A percentile compares a stretch with the other conserved stretches of the same genome.
These are phyloP conservation scores for Dactylellina haptotyla DNA, from an alignment of 2,329 filamentous ascomycete species.

Conservation along the genomic window DNA sequence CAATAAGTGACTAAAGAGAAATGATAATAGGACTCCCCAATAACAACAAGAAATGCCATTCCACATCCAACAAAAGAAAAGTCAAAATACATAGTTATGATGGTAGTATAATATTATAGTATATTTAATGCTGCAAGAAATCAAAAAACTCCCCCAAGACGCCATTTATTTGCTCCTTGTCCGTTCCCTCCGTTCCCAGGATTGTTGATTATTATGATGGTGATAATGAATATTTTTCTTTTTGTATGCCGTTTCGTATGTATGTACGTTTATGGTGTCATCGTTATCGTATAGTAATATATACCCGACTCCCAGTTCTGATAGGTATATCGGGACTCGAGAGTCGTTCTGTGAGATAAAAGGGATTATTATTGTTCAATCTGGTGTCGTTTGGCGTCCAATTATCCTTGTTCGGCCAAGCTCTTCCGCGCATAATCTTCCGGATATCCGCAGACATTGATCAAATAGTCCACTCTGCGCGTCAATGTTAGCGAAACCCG, in stretches of 20 bases:
- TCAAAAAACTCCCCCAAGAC: conserved; percentile 31
- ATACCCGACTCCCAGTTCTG: conserved; percentile 30
- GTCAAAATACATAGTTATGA: neutral
- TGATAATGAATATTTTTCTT: conserved; percentile 15
- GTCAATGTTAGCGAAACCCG: conserved; percentile 20
- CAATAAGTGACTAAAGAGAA: neutral
- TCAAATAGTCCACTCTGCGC: conserved; percentile 72
- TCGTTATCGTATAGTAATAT: no score
- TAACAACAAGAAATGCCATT: conserved; percentile 7
- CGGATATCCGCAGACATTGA: conserved; percentile 70
- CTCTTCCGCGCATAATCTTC: conserved; percentile 67
- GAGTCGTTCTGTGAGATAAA: no score
- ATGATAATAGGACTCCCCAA: neutral
- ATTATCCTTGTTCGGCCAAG: conserved; percentile 55
- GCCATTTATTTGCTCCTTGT: conserved; percentile 11
- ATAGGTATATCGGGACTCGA: neutral
- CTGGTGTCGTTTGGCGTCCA: neutral
- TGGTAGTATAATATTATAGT: no score
- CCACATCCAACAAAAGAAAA: conserved; percentile 6
- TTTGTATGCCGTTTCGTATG: conserved; percentile 3
- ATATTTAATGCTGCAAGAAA: no score
- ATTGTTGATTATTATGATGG: neutral
- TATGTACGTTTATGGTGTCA: neutral
- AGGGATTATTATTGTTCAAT: no score
- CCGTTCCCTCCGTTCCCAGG: neutral